These are phyloP conservation scores for Striga asiatica DNA, from an alignment of 257 asterid species.

Conservation along the genomic window DNA sequence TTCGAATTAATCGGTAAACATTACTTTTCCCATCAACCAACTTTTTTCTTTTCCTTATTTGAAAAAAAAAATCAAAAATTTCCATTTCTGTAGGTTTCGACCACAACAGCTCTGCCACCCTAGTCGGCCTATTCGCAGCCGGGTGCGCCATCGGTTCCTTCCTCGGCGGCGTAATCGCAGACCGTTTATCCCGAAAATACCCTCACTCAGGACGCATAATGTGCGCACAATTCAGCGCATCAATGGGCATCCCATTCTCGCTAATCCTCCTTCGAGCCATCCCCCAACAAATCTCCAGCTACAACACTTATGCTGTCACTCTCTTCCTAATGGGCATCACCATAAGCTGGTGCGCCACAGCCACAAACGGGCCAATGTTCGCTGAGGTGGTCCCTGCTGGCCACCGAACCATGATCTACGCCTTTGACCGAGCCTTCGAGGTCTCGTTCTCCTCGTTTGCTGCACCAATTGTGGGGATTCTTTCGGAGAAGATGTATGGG, in stretches of 20 bases:
- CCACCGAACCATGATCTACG: slow-evolving; percentile 92
- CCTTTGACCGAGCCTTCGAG: slow-evolving; percentile 89
- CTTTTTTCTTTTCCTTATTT: too few relatives aligned
- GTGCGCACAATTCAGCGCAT: slow-evolving; percentile 91
- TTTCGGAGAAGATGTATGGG: slow-evolving; percentile 74
- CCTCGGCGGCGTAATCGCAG: slow-evolving; percentile 83
- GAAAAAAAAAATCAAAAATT: background rate
- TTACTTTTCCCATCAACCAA: too few relatives aligned
- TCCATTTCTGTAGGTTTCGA: slow-evolving; percentile 58
- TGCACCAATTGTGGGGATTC: slow-evolving; percentile 86
- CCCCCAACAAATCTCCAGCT: slow-evolving; percentile 59
- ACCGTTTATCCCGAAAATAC: slow-evolving; percentile 49
- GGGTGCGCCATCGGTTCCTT: slow-evolving; percentile 93
- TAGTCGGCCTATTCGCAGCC: slow-evolving; percentile 77
- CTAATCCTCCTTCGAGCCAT: slow-evolving; percentile 59
- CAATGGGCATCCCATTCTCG: slow-evolving; percentile 91
- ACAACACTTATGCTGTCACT: slow-evolving; percentile 48
- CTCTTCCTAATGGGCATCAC: slow-evolving; percentile 80
- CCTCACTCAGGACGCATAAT: slow-evolving; percentile 72
- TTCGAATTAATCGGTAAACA: slow-evolving; percentile 71
- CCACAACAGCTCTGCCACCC: slow-evolving; percentile 71
- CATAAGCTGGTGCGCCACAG: slow-evolving; percentile 91
- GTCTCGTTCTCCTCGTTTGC: slow-evolving; percentile 89
- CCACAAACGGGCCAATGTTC: slow-evolving; percentile 87
- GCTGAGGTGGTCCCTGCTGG: slow-evolving; percentile 93